These are phyloP conservation scores for Metschnikowia peoriensis DNA, from an alignment of 805 yeast genomes.

Conservation along the genomic window DNA sequence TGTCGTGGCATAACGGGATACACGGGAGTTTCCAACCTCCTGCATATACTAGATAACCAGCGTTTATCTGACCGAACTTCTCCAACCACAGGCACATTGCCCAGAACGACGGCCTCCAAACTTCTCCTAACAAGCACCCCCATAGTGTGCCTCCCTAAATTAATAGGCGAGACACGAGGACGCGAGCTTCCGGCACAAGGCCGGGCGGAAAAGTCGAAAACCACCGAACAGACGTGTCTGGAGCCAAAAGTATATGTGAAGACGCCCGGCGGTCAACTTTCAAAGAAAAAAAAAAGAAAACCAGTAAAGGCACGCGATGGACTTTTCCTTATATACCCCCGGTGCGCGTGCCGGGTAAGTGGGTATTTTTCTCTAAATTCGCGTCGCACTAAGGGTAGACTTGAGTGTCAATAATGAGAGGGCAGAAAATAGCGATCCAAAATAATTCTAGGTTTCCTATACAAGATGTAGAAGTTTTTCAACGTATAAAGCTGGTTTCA, in stretches of 20 bases:
- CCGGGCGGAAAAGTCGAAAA: constrained; percentile 19
- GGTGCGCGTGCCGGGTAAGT: constrained; percentile 9
- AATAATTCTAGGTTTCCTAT: no score
- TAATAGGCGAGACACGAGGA: constrained; percentile 36
- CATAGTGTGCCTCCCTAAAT: constrained; percentile 33
- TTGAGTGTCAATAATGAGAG: no score
- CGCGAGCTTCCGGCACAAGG: constrained; percentile 20
- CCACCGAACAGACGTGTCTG: constrained; percentile 20
- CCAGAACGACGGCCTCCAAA: constrained; percentile 9
- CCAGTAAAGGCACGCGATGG: constrained; percentile 1
- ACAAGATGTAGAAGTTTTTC: no score
- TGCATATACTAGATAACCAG: constrained; percentile 42
- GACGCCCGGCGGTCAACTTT: constrained; percentile 41
- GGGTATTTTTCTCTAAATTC: background rate
- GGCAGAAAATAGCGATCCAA: no score
- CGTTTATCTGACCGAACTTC: constrained; percentile 38
- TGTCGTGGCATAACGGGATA: constrained; percentile 49
- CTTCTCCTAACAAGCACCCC: constrained; percentile 15
- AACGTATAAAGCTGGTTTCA: no score
- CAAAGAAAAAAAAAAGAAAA: constrained; percentile 23
- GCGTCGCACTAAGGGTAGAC: background rate
- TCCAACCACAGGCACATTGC: constrained; percentile 18
- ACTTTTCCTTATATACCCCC: background rate
- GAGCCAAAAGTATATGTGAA: constrained; percentile 28
- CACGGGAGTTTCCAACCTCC: constrained; percentile 34